Base-by-base conservation (phyloP, 192 early-diverging fungal genomes). In the Diversispora eburnea region DNA sequence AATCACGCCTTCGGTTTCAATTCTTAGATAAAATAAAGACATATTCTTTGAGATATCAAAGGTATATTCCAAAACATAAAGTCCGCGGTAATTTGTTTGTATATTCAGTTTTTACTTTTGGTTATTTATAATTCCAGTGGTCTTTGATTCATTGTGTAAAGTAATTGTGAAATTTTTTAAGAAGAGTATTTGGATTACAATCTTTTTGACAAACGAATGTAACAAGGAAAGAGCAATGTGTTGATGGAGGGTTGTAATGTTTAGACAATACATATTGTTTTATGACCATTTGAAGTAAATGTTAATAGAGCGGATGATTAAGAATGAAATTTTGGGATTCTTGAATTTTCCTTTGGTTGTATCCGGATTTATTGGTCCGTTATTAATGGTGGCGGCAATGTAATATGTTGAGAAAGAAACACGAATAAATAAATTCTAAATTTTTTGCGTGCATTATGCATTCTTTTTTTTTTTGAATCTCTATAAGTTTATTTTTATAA, bases 41-140 rank as follows among this genome's bases (percentile, higher is more conserved):
- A 63, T 63, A 17, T 63, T 63, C 42, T 63, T 63, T 63, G 12
- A 33, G 61, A 1, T 10, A 63, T 63, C n/a, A 63, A 63, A 41
- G 61, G 61, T 63, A 63, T 39, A 10, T 42, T 63, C 61, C 61
- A 63, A 42, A 22, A 22, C 7, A 33, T 33, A 22, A 45, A 15
- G 5, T 25, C 19, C 15, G 10, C 3, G 6, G 61, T 12, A 43
- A 63, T 63, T 17, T 17, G 10, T 42, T 42, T 22, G 13, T 15
- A 25, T 41, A 63, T 45, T 12, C 41, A 5, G 61, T 15, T 46
- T 63, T 63, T 10, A 63, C 61, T n/a, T 46, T 63, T 22, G 61
- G 61, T 8, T 12, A 45, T 42, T 6, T 46, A 3, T 0, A 45
- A 4, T 63, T 46, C 41, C 61, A 17, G 61, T 4, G 12, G 41